A percentile compares a stretch with the other conserved stretches of the same genome.
Conservation (phyloP, 768 basidiomycete genomes). For the Leccinum uliginosum region DNA sequence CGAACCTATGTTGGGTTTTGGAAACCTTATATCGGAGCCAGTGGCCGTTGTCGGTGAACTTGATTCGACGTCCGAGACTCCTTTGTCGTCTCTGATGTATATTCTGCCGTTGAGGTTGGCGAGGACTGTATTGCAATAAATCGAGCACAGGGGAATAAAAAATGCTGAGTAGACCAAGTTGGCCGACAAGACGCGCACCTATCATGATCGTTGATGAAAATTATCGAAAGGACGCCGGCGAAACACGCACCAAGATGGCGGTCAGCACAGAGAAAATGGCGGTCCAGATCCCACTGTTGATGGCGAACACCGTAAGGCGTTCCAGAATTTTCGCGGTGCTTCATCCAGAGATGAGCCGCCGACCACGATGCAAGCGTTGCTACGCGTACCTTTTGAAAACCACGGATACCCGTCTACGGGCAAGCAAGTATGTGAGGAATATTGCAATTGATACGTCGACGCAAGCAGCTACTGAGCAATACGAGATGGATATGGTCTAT, state of each 20-base stretch:
- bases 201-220: background rate
- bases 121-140: slow-evolving; percentile 1
- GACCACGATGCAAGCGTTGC: background rate
- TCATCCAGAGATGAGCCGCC: background rate
- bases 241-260: background rate
- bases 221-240: background rate
- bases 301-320: background rate
- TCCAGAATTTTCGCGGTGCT: background rate
- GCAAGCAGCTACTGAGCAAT: background rate
- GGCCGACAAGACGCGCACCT: background rate
- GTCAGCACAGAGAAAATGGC: slow-evolving; percentile 1
- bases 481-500: slow-evolving; percentile 1
- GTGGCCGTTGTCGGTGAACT: background rate
- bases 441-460: background rate
- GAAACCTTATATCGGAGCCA: background rate
- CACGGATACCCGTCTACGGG: background rate
- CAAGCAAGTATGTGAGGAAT: background rate
- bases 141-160: background rate
- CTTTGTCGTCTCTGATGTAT: background rate
- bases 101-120: background rate
- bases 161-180: background rate
- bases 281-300: slow-evolving; percentile 4
- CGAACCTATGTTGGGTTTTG: background rate
- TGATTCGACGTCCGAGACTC: background rate
- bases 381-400: background rate